These are phyloP conservation scores for Xylaria telfairii DNA, from an alignment of 495 filamentous ascomycete species.

Conservation along the genomic window DNA sequence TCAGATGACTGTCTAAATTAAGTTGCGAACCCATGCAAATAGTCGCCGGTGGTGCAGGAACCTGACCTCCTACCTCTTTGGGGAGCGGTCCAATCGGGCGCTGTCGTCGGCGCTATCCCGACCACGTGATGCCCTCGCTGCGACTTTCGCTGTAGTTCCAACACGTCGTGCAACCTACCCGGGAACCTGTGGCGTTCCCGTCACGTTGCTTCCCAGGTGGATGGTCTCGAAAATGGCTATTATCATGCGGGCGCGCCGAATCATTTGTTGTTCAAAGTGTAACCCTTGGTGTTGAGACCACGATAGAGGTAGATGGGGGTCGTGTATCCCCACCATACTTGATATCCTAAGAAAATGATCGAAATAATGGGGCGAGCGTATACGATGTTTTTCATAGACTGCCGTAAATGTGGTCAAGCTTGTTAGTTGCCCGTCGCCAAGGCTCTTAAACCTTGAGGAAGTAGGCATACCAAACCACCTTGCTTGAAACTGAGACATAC, in stretches of 20 bases:
- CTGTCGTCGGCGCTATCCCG: neutral
- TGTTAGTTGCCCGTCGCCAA: neutral
- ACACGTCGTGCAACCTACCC: neutral
- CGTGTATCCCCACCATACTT: no score
- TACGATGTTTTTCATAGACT: neutral
- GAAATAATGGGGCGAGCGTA: neutral
- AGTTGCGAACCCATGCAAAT: neutral
- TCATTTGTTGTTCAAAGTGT: neutral
- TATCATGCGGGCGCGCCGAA: neutral
- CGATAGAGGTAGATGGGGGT: neutral
- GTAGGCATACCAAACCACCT: neutral
- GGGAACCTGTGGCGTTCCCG: neutral
- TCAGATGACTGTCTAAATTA: neutral
- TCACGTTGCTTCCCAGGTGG: neutral
- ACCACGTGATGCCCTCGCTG: neutral
- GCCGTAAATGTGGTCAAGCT: neutral
- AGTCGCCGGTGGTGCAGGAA: neutral
- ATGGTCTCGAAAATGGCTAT: neutral
- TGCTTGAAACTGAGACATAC: neutral
- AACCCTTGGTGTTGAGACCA: neutral
- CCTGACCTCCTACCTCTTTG: neutral
- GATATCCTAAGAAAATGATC: neutral
- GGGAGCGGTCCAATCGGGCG: neutral
- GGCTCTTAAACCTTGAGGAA: no score
- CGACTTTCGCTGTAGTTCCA: neutral